Conservation (phyloP, 139 green algal species). For the Coccomyxa sp. region DNA sequence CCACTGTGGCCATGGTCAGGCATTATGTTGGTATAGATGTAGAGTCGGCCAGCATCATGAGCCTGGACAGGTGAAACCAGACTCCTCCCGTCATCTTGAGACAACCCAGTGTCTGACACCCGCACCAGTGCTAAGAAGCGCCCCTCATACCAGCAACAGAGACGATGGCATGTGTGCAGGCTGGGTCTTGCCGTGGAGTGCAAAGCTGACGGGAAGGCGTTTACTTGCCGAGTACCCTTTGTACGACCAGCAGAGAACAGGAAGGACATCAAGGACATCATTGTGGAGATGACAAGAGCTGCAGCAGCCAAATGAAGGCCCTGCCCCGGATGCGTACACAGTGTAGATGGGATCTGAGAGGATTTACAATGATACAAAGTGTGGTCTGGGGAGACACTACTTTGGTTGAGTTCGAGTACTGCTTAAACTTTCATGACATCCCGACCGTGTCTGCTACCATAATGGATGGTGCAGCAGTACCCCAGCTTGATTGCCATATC, state of each 20-base stretch:
- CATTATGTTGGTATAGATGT: conserved; percentile 55
- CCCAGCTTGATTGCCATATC: background rate
- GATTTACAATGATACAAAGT: too few relatives aligned
- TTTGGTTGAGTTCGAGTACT: too few relatives aligned
- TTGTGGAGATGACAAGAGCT: conserved; percentile 65
- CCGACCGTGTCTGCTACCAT: too few relatives aligned
- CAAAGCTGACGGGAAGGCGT: conserved; percentile 20
- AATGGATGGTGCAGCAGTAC: background rate
- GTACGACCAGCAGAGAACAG: conserved; percentile 44
- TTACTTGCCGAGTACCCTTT: conserved; percentile 60
- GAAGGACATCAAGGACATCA: conserved; percentile 62
- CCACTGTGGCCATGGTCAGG: conserved; percentile 56
- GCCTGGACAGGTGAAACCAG: conserved; percentile 52
- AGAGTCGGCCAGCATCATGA: conserved; percentile 46
- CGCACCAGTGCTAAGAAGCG: background rate
- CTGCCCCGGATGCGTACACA: too few relatives aligned
- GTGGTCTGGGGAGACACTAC: too few relatives aligned
- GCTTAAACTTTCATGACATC: too few relatives aligned
- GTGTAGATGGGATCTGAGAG: too few relatives aligned
- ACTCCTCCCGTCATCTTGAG: too few relatives aligned
- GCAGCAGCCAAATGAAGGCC: background rate
- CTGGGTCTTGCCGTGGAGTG: conserved; percentile 58
- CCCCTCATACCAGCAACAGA: background rate
- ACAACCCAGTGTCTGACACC: background rate
- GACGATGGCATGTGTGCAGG: background rate